Base-by-base conservation (phyloP, 192 early-diverging fungal species). In the Cetraspora pellucida region DNA sequence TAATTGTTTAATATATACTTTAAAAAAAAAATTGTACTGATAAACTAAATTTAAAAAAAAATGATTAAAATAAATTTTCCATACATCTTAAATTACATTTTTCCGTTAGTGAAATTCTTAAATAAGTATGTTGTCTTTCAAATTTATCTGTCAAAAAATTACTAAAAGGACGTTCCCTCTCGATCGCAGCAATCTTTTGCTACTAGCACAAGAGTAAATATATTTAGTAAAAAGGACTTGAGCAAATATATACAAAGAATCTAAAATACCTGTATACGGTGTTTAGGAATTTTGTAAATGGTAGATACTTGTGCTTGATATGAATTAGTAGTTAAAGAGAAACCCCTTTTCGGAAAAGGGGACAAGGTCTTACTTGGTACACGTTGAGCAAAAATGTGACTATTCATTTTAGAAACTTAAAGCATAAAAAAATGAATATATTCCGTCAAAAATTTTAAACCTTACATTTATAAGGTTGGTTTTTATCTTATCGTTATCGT, bases 21-120 rank as follows among this genome's bases (percentile, higher is more conserved):
- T 23, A 10, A 60, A 16, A 17, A 17, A 58, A n/a, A n/a, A n/a
- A n/a, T n/a, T n/a, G n/a, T 25, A 13, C 21, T 7, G 44, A 0
- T 21, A 19, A 23, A 37, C 37, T 7, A 37, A 37, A 37, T 37
- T 37, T 45, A 44, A 17, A 44, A 2, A 47, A 44, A 21, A 46
- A 19, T 10, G 44, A 19, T 44, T 6, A 27, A 57, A 60, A 52
- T 59, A 61, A 16, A 14, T 68, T n/a, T n/a, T n/a, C 74, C 82
- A 77, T 88, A 89, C 95, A 98, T 76, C 97, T 87, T 69, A 99
- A 85, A 79, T 99, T 99, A 86, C 97, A 99, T 59, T 89, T 86
- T 82, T 99, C 97, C 2, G 96, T 97, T 10, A 99, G 81, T 0
- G 95, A 96, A 37, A 99, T 96, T 16, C 97, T 92, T 68, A 99